Evolutionary conservation across 345 rosid species (phyloP).

Genomic region (Salix purpurea): DNA sequence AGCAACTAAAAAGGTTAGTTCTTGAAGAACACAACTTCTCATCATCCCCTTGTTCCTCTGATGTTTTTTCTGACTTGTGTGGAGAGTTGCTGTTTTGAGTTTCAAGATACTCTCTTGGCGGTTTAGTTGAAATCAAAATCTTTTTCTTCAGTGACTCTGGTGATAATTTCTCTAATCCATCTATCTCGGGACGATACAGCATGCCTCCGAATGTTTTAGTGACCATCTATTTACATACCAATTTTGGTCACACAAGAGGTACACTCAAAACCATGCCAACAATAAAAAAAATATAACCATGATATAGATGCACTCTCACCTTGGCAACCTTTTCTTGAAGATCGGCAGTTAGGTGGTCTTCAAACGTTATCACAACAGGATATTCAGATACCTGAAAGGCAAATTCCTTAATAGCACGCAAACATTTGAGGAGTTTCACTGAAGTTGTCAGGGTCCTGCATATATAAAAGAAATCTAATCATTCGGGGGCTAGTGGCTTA

Average conservation of each 20-base stretch:
- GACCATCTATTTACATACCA: conserved; percentile 44
- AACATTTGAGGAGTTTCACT: conserved; percentile 58
- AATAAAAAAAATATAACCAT: background rate
- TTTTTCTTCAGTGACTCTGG: conserved; percentile 58
- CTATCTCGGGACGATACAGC: conserved; percentile 37
- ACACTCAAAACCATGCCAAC: background rate
- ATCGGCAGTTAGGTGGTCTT: conserved; percentile 57
- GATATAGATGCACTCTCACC: conserved; percentile 28
- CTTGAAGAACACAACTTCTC: conserved; percentile 15
- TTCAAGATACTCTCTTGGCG: conserved; percentile 68
- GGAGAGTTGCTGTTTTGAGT: conserved; percentile 5
- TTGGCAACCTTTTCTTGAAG: conserved; percentile 68
- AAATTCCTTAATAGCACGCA: conserved; percentile 49
- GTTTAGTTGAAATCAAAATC: conserved; percentile 77
- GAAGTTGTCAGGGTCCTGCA: conserved; percentile 57
- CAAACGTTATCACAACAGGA: conserved; percentile 84
- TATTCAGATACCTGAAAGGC: conserved; percentile 63
- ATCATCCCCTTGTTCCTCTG: conserved; percentile 4
- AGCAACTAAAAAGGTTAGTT: conserved; percentile 1
- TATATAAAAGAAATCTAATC: background rate
- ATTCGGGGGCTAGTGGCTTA: no score
- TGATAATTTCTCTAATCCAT: conserved; percentile 42
- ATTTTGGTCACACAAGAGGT: background rate
- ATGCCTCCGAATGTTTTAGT: conserved; percentile 39
- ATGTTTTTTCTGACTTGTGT: conserved; percentile 2